Evolutionary conservation across 2,329 filamentous ascomycete species (phyloP), one percentile per base, ranked within the genome.

Genomic region (Zasmidium citrigriseum): DNA sequence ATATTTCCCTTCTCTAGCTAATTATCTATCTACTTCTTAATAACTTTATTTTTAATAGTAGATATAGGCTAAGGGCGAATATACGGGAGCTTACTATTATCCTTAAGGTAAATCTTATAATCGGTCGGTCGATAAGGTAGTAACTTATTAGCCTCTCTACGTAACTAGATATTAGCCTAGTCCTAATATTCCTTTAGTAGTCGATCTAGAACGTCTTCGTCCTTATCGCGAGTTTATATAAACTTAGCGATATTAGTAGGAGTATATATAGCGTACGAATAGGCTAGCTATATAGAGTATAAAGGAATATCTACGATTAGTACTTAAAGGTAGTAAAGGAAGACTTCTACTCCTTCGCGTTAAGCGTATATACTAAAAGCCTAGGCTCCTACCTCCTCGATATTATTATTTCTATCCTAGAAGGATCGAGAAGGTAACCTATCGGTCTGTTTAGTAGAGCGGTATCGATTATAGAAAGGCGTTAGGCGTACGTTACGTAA

Each of bases 11-110:
- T 52, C 10, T 10, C 24, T n/a, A 52, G 50, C 34, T 48, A 25
- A 11, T 48, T 14, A 12, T 53, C 24, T 11, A 54, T 49, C n/a
- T n/a, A 58, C 9, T 48, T 49, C n/a, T 54, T 53, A 38, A 54
- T 4, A 1, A 49, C 44, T 18, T 50, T 29, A 14, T 46, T 27
- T 34, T 58, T 44, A 9, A 48, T 29, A 22, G 20, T 16, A 1
- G 20, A 49, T 14, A 58, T 47, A 4, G 14, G 20, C 18, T 58
- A 58, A 1, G n/a, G 29, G 4, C n/a, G n/a, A 7, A 41, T 45
- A 56, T 44, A 56, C 10, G 34, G 54, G 5, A 18, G 46, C 2
- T 50, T 20, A 10, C 11, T n/a, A 14, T n/a, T 29, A 11, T 23
- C 21, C 16, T 41, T 46, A 24, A 46, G 46, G 27, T 45, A 27